Conservation (phyloP, 2,329 filamentous ascomycete genomes). For the Exophiala bonariae region DNA sequence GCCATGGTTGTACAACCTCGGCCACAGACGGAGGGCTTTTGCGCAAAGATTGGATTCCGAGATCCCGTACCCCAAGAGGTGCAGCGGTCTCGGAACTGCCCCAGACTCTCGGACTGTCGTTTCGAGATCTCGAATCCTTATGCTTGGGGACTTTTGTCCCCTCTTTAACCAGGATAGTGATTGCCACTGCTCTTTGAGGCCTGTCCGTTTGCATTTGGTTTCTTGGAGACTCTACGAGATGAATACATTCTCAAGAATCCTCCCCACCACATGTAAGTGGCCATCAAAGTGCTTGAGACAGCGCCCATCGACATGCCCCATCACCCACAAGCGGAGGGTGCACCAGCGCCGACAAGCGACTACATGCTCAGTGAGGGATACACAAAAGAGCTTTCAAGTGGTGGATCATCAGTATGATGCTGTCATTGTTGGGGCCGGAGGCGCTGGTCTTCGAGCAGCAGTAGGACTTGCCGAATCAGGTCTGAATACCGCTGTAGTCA, state of each 20-base stretch:
- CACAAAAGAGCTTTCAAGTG: slow-evolving; percentile 16
- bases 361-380: slow-evolving; percentile 14
- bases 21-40: no score
- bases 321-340: slow-evolving; percentile 8
- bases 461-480: slow-evolving; percentile 63
- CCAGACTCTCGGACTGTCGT: not conserved
- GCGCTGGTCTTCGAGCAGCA: slow-evolving; percentile 62
- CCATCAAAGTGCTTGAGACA: not conserved
- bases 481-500: slow-evolving; percentile 64
- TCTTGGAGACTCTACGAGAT: not conserved
- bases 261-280: not conserved
- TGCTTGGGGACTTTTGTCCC: not conserved
- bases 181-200: not conserved
- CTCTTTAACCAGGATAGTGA: no score
- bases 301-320: not conserved
- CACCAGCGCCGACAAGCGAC: slow-evolving; percentile 21
- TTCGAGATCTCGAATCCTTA: slow-evolving; percentile 4
- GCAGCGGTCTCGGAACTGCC: slow-evolving; percentile 4
- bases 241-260: no score
- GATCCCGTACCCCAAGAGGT: not conserved
- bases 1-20: not conserved
- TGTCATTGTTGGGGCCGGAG: slow-evolving; percentile 70
- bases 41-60: not conserved
- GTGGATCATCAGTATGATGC: slow-evolving; percentile 46
- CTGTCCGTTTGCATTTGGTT: not conserved